Evolutionary conservation across 768 basidiomycete genomes (phyloP).

Genomic region (Naganishia vishniacii): DNA sequence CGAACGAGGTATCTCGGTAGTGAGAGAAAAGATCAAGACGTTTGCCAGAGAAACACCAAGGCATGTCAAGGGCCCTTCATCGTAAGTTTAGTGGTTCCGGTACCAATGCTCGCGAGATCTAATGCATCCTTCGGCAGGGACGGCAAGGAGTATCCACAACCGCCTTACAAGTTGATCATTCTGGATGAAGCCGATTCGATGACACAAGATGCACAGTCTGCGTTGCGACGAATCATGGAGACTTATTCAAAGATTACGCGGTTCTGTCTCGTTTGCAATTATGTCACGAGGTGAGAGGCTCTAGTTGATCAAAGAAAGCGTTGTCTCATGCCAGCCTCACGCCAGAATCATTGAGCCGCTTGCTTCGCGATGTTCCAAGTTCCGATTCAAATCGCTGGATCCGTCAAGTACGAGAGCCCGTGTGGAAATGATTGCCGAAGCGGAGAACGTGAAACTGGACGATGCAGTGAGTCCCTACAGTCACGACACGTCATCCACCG

Average conservation of each 20-base stretch:
- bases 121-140: constrained; percentile 30
- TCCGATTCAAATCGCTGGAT: constrained; percentile 92
- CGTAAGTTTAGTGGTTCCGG: constrained; percentile 36
- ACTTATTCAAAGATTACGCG: constrained; percentile 94
- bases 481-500: not conserved
- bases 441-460: constrained; percentile 60
- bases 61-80: constrained; percentile 38
- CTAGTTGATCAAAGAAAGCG: not conserved
- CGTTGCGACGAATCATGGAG: constrained; percentile 97
- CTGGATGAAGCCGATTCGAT: constrained; percentile 98
- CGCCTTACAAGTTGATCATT: constrained; percentile 97
- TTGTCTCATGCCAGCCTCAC: not conserved
- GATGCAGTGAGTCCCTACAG: constrained; percentile 45
- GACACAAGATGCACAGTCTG: constrained; percentile 98
- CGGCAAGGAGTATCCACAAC: constrained; percentile 78
- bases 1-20: constrained; percentile 92
- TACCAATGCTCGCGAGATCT: not conserved
- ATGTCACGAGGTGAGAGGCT: constrained; percentile 77
- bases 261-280: constrained; percentile 98
- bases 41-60: constrained; percentile 62
- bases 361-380: constrained; percentile 97
- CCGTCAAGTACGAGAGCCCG: constrained; percentile 66
- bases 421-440: constrained; percentile 69
- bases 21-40: constrained; percentile 96
- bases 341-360: constrained; percentile 93